Conservation (phyloP, 1,139 yeast species). For the Eremothecium cymbalariae region DNA sequence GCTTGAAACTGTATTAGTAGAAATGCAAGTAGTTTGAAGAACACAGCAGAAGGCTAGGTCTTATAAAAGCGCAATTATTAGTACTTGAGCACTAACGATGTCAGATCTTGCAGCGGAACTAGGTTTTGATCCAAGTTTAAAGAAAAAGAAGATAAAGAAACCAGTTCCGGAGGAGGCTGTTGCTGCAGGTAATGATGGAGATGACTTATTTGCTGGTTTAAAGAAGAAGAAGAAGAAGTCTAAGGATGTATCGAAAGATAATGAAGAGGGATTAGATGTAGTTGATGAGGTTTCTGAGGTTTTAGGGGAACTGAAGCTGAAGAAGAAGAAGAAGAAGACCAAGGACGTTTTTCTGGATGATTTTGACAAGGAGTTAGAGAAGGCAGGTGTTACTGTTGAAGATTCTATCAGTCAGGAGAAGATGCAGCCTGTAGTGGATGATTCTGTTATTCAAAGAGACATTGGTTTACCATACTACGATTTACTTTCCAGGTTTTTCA, state of each 20-base stretch:
- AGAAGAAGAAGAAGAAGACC: constrained; percentile 70
- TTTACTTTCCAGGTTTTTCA: constrained; percentile 75
- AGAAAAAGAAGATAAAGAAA: constrained; percentile 63
- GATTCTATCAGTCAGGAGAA: constrained; percentile 30
- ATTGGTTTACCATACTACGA: constrained; percentile 70
- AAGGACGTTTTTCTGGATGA: constrained; percentile 57
- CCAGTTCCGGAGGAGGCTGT: constrained; percentile 34
- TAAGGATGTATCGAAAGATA: constrained; percentile 30
- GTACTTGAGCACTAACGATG: constrained; percentile 19
- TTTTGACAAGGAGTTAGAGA: constrained; percentile 81
- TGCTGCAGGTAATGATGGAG: constrained; percentile 26
- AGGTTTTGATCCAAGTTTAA: constrained; percentile 70
- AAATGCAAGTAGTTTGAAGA: background rate
- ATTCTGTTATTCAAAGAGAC: constrained; percentile 32
- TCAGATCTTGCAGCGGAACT: constrained; percentile 42
- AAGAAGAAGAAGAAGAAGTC: constrained; percentile 45
- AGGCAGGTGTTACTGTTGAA: constrained; percentile 72
- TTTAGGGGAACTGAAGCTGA: constrained; percentile 63
- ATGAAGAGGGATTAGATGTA: constrained; percentile 33
- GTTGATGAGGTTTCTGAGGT: constrained; percentile 53
- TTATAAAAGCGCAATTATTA: background rate
- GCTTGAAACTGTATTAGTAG: background rate
- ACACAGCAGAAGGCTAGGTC: background rate
- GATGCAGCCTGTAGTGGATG: constrained; percentile 32
- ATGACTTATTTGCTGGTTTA: constrained; percentile 41